Base-by-base conservation (phyloP, 2,329 filamentous ascomycete genomes). In the Talaromyces sp. region DNA sequence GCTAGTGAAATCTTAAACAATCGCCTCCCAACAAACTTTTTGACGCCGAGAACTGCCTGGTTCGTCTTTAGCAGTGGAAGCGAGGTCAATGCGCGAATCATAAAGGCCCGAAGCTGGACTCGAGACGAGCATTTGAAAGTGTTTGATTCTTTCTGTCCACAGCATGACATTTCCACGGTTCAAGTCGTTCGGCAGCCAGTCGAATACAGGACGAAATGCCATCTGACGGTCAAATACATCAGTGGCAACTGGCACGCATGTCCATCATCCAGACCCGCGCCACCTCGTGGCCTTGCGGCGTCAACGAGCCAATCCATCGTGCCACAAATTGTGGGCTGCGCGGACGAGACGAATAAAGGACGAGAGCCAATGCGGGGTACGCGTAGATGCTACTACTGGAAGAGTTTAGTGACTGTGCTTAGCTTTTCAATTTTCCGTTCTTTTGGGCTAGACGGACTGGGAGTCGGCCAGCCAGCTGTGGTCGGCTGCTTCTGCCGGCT, bases 351-450 rank as follows among this genome's bases (percentile, higher is more conserved):
- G 23, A 50, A 50, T 50, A 23, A 31, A 16, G 16, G 2, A 18
- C 5, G n/a, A 9, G 3, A n/a, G 48, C n/a, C 48, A 5, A 33
- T 54, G 50, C 50, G 50, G 50, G 48, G 48, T 31, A 52, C 46
- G 46, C 23, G 28, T 33, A 8, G 16, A 18, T 23, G 11, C 50
- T 35, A 31, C 31, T 5, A 33, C 48, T 1, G 5, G 28, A 54
- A 3, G 1, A 37, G 50, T 37, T 35, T 54, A 37, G 50, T 35
- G 31, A 21, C 50, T 23, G 50, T 54, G 48, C 50, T 35, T 54
- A 54, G 50, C 50, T 54, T 54, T 54, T 54, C 18, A 54, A 21
- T 54, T 54, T 21, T 37, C 50, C 50, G 50, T 54, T 35, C 18
- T n/a, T 18, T 1, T 52, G 28, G 42, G 21, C 18, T 14, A n/a